Evolutionary conservation across 768 basidiomycete species (phyloP).

Genomic region (Mycena galericulata): DNA sequence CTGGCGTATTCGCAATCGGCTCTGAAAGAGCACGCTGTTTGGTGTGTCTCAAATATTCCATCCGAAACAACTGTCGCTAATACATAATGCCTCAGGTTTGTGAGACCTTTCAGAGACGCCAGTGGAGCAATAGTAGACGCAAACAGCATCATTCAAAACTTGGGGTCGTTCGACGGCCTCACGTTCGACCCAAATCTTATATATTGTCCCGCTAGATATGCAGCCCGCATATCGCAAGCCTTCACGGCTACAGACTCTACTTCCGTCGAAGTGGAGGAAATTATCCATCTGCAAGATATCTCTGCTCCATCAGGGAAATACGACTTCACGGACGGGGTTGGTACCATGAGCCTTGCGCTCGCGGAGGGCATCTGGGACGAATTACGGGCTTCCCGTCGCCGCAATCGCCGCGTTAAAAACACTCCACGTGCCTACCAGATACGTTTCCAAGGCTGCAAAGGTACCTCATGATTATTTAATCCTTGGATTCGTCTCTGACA

Average conservation of each 20-base stretch:
- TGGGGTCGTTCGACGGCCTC: conserved; percentile 67
- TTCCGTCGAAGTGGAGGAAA: conserved; percentile 60
- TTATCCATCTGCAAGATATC: conserved; percentile 55
- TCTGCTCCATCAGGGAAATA: conserved; percentile 48
- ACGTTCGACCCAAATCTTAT: conserved; percentile 59
- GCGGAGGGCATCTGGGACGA: conserved; percentile 62
- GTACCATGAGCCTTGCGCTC: conserved; percentile 68
- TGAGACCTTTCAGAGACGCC: conserved; percentile 62
- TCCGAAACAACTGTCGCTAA: neutral
- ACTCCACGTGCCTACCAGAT: conserved; percentile 69
- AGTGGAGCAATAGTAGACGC: conserved; percentile 50
- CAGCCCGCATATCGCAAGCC: conserved; percentile 77
- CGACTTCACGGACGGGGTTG: conserved; percentile 79
- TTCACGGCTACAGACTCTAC: conserved; percentile 81
- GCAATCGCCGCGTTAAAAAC: conserved; percentile 44
- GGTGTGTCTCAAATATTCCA: conserved; percentile 45
- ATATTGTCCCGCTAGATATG: conserved; percentile 77
- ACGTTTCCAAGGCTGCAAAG: conserved; percentile 74
- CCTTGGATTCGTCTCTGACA: neutral
- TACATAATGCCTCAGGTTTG: conserved; percentile 62
- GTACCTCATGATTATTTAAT: conserved; percentile 52
- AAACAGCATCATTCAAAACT: conserved; percentile 59
- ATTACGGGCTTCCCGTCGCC: conserved; percentile 51
- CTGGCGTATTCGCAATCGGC: conserved; percentile 83
- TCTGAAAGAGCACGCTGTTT: conserved; percentile 73